Percentiles rank a stretch among this genome's conserved stretches.
phyloP scores from a whole-genome alignment of 805 yeast species.

The Pichia kluyveri region DNA sequence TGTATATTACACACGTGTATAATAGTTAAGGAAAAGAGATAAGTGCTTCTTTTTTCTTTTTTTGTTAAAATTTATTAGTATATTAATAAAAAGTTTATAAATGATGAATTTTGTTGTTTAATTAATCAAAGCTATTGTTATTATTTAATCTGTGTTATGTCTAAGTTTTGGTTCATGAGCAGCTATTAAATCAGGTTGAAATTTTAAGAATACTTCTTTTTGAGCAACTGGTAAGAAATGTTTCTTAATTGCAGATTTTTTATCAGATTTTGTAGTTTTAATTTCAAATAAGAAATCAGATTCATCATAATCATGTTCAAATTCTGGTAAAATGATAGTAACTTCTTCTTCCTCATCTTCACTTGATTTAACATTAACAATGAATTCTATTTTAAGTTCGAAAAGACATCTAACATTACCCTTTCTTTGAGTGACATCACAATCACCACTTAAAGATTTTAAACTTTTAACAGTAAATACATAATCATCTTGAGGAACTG shows the following conservation, averaged over 20 bases:
- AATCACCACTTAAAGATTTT: conserved; percentile 53
- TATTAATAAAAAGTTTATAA: too few species aligned
- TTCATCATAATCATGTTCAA: conserved; percentile 68
- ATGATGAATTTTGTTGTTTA: background rate
- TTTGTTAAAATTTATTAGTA: background rate
- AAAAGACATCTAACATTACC: conserved; percentile 72
- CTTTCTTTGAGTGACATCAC: conserved; percentile 78
- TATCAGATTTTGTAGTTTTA: conserved; percentile 30
- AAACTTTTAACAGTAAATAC: conserved; percentile 30
- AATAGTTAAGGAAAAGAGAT: background rate
- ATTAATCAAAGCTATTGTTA: conserved; percentile 1
- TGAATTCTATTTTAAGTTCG: conserved; percentile 50
- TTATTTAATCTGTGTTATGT: conserved; percentile 33
- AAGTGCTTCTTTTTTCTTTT: too few species aligned
- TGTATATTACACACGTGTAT: background rate
- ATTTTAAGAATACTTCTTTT: conserved; percentile 36
- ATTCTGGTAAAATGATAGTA: conserved; percentile 49
- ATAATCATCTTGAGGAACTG: conserved; percentile 27
- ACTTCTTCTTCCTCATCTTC: conserved; percentile 29
- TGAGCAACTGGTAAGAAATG: conserved; percentile 45
- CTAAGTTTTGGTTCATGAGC: conserved; percentile 59
- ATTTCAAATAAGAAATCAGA: conserved; percentile 51
- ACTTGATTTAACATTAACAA: conserved; percentile 30
- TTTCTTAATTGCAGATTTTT: conserved; percentile 31
- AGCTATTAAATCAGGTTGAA: conserved; percentile 53